Conservation (phyloP, 495 filamentous ascomycete species). For the Trichocladium uniseriatum region DNA sequence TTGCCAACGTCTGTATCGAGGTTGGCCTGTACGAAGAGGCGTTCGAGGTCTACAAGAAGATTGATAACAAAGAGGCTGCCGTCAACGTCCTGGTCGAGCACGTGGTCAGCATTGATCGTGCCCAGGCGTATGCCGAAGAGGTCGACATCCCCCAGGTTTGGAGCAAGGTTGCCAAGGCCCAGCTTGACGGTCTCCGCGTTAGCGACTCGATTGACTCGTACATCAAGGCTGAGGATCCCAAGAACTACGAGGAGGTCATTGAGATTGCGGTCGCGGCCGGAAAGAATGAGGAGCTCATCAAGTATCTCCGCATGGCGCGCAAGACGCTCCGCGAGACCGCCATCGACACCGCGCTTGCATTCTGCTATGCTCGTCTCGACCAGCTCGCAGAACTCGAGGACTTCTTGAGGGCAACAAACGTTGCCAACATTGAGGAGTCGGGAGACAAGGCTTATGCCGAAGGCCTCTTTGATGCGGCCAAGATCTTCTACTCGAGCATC, state of each 20-base stretch:
- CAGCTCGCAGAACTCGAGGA: constrained; percentile 92
- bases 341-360: constrained; percentile 88
- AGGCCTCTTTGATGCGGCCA: constrained; percentile 89
- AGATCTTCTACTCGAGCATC: constrained; percentile 97
- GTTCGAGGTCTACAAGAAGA: constrained; percentile 98
- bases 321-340: constrained; percentile 91
- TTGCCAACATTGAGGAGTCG: constrained; percentile 88
- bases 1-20: constrained; percentile 85
- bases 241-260: constrained; percentile 91
- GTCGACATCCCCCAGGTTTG: constrained; percentile 96
- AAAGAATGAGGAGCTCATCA: constrained; percentile 96
- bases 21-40: constrained; percentile 95
- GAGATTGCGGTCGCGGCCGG: constrained; percentile 92
- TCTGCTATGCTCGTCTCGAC: constrained; percentile 84
- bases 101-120: constrained; percentile 95
- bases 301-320: constrained; percentile 92
- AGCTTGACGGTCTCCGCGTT: constrained; percentile 91
- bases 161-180: constrained; percentile 97
- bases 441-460: constrained; percentile 97
- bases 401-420: constrained; percentile 89
- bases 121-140: constrained; percentile 92
- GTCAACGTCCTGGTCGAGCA: constrained; percentile 92
- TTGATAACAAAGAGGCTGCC: constrained; percentile 76
- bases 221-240: constrained; percentile 86
- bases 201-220: constrained; percentile 93